Conservation (phyloP, 768 basidiomycete genomes). For the Hebeloma cylindrosporum region DNA sequence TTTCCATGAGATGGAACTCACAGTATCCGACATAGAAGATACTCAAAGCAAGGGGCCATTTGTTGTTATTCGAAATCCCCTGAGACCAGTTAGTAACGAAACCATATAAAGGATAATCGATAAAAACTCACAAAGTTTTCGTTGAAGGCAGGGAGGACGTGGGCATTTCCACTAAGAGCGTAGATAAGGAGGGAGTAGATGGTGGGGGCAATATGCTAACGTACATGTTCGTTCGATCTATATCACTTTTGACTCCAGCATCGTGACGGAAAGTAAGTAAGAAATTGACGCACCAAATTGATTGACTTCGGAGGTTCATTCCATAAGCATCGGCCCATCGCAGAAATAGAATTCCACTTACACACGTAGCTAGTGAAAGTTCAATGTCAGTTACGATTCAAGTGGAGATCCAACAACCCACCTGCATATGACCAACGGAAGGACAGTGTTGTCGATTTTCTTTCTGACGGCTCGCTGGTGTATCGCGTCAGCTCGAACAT, state of each 20-base stretch:
- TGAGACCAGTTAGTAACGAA: constrained; percentile 14
- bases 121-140: constrained; percentile 43
- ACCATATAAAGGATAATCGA: background rate
- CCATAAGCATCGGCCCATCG: constrained; percentile 12
- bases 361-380: constrained; percentile 43
- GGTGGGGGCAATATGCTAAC: constrained; percentile 10
- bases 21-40: constrained; percentile 65
- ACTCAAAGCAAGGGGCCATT: constrained; percentile 56
- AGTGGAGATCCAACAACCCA: constrained; percentile 19
- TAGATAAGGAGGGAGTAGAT: constrained; percentile 1
- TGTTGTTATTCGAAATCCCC: constrained; percentile 52
- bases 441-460: constrained; percentile 52
- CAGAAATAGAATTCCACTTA: constrained; percentile 26
- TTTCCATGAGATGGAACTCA: constrained; percentile 21
- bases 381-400: background rate
- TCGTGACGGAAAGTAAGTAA: background rate
- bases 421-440: constrained; percentile 53
- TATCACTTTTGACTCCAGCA: background rate
- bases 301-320: constrained; percentile 30
- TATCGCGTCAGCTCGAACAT: constrained; percentile 1
- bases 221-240: constrained; percentile 60
- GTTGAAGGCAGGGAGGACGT: constrained; percentile 53
- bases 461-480: constrained; percentile 40
- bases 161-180: constrained; percentile 50
- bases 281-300: constrained; percentile 39